Conservation (phyloP, 2,329 filamentous ascomycete genomes). For the Paecilomyces fulvus region DNA sequence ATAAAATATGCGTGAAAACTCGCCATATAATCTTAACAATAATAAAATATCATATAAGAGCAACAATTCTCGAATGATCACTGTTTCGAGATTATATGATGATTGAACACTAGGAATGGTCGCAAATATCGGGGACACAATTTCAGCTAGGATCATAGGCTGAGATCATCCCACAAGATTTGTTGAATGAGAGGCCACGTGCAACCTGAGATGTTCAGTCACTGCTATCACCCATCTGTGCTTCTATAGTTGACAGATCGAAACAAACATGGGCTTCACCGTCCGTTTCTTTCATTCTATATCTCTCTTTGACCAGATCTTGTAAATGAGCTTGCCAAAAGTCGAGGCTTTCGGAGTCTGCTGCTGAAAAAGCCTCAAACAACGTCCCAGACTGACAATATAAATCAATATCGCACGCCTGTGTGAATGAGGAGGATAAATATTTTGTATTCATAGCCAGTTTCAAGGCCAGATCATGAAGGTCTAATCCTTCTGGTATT, state of each 20-base stretch:
- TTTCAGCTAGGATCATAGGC: not conserved
- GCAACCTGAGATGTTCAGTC: not conserved
- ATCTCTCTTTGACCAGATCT: conserved; percentile 10
- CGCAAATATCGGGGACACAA: not conserved
- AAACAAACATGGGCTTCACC: conserved; percentile 5
- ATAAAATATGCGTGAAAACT: not conserved
- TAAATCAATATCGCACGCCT: conserved; percentile 10
- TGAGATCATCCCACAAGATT: not conserved
- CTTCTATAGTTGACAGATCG: conserved; percentile 6
- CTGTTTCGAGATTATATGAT: not conserved
- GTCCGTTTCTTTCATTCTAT: conserved; percentile 7
- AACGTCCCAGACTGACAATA: conserved; percentile 10
- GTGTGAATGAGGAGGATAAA: conserved; percentile 2
- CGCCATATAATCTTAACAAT: not conserved
- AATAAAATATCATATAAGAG: not conserved
- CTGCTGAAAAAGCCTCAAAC: conserved; percentile 6
- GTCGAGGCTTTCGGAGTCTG: conserved; percentile 3
- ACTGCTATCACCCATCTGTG: not conserved
- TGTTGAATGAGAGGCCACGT: not conserved
- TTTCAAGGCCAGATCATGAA: conserved; percentile 14
- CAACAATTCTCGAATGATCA: not conserved
- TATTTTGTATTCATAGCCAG: conserved; percentile 2
- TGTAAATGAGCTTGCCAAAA: conserved; percentile 13
- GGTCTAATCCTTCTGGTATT: conserved; percentile 15
- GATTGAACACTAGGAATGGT: not conserved